Evolutionary conservation across 2,329 filamentous ascomycete genomes (phyloP), one percentile per base, ranked within the genome.

Genomic region (Byssothecium circinans): DNA sequence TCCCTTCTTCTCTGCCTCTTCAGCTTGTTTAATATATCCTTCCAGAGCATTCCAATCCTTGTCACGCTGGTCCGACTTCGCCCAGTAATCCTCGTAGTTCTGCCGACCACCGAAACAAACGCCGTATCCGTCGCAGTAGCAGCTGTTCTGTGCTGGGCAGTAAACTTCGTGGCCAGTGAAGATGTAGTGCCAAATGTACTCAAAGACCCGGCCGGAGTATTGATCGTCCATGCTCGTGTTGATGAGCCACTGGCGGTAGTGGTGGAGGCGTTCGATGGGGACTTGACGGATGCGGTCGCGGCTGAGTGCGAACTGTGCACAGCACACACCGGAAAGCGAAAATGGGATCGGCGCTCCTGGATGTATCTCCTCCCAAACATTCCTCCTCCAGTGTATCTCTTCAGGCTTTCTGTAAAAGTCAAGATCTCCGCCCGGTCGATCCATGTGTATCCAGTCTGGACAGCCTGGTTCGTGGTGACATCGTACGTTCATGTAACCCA

Each of bases 121-220:
- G 0, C 83, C 83, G 50, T 82, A 86, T 4, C 81, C 82, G 50
- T 86, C 82, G 64, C 84, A 86, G 52, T 84, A 83, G 68, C 84
- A 72, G 1, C 67, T 62, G 49, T 71, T 70, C 57, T 64, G 62
- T n/a, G 68, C 64, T 5, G 69, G 69, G 40, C 69, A 72, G 45
- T 66, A 68, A 12, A 70, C 60, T 37, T 69, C 68, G 49, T 70
- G 65, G 25, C 68, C 64, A 0, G 69, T 72, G 55, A 72, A 72
- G 36, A 72, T 70, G 53, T 71, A 72, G 46, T 71, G 68, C 69
- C 69, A 72, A 22, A 70, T 69, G 51, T 72, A 72, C 49, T 72
- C 69, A 52, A 72, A 68, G 43, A 72, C 58, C 41, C 69, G 68
- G 10, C 69, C 69, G 5, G 65, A 68, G 48, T 65, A 70, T 32